Percentiles rank a stretch among this genome's conserved stretches.
Evolutionary conservation across 2,329 filamentous ascomycete species (phyloP).

Genomic region (Esteya vermicola): DNA sequence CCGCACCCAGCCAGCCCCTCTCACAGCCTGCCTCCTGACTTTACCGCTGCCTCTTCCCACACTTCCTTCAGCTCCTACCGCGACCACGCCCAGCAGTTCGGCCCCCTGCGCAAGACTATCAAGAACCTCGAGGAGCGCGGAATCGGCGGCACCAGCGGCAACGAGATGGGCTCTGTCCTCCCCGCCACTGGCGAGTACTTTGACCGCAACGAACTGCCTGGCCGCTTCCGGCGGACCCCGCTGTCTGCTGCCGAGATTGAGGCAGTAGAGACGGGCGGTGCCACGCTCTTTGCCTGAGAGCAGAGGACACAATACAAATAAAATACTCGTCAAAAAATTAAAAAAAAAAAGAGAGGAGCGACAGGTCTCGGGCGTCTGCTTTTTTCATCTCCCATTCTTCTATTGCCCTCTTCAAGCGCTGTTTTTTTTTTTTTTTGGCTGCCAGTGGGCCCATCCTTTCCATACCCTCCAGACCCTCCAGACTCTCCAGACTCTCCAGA

Average conservation of each 20-base stretch:
- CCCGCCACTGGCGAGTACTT: slow-evolving; percentile 66
- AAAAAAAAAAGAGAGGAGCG: no score
- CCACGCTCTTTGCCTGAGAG: slow-evolving; percentile 39
- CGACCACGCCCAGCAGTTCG: slow-evolving; percentile 64
- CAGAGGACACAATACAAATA: no score
- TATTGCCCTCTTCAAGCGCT: no score
- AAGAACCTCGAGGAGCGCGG: slow-evolving; percentile 20
- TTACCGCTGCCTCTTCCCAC: slow-evolving; percentile 30
- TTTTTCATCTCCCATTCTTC: no score
- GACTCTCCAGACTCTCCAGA: no score
- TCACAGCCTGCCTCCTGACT: slow-evolving; percentile 44
- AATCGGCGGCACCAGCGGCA: slow-evolving; percentile 50
- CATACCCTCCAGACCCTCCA: no score
- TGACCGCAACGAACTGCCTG: slow-evolving; percentile 76
- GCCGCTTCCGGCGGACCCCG: slow-evolving; percentile 62
- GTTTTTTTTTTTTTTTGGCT: no score
- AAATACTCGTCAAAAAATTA: no score
- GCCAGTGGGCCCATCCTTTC: no score
- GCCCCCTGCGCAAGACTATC: slow-evolving; percentile 51
- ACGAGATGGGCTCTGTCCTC: slow-evolving; percentile 57
- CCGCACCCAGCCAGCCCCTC: slow-evolving; percentile 60
- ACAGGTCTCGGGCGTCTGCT: no score
- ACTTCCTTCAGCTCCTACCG: slow-evolving; percentile 63
- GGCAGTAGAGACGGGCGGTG: slow-evolving; percentile 86
- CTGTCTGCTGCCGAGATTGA: slow-evolving; percentile 82